phyloP scores from a whole-genome alignment of 1,284 basidiomycete genomes.

The Rhodotorula sp. region DNA sequence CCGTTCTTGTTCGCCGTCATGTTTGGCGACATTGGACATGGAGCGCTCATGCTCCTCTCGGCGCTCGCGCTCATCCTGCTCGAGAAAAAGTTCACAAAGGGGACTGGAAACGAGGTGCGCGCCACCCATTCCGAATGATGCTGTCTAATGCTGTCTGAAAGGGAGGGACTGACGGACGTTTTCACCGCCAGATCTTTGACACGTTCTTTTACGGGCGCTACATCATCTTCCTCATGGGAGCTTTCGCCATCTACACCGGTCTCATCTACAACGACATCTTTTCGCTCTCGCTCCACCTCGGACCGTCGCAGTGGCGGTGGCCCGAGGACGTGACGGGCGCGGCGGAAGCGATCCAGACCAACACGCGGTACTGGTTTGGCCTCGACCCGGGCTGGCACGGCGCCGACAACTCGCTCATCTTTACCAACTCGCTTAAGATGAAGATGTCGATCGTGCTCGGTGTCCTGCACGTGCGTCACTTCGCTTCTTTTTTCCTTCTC shows the following conservation, averaged over 20 bases:
- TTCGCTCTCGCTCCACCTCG: conserved; percentile 86
- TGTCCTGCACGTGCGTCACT: conserved; percentile 82
- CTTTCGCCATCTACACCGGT: conserved; percentile 69
- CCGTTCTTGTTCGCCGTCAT: conserved; percentile 99
- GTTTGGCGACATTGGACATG: conserved; percentile 99
- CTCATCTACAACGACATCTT: conserved; percentile 99
- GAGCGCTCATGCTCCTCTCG: conserved; percentile 73
- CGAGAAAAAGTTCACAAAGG: conserved; percentile 76
- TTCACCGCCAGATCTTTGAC: conserved; percentile 64
- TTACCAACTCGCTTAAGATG: conserved; percentile 99
- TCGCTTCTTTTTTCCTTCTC: neutral
- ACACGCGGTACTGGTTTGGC: conserved; percentile 83
- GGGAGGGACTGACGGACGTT: neutral
- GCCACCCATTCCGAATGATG: neutral
- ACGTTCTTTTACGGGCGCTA: conserved; percentile 85
- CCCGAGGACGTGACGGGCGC: conserved; percentile 57
- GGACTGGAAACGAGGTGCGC: conserved; percentile 70
- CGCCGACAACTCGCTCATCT: conserved; percentile 86
- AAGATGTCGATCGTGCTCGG: conserved; percentile 98
- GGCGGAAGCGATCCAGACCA: conserved; percentile 60
- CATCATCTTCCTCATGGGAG: conserved; percentile 98
- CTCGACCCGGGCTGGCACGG: conserved; percentile 96
- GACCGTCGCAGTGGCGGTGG: conserved; percentile 86
- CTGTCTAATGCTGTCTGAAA: neutral
- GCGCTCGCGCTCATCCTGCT: conserved; percentile 81